phyloP scores from a whole-genome alignment of 768 basidiomycete species.

The Lactarius pseudohatsudake region DNA sequence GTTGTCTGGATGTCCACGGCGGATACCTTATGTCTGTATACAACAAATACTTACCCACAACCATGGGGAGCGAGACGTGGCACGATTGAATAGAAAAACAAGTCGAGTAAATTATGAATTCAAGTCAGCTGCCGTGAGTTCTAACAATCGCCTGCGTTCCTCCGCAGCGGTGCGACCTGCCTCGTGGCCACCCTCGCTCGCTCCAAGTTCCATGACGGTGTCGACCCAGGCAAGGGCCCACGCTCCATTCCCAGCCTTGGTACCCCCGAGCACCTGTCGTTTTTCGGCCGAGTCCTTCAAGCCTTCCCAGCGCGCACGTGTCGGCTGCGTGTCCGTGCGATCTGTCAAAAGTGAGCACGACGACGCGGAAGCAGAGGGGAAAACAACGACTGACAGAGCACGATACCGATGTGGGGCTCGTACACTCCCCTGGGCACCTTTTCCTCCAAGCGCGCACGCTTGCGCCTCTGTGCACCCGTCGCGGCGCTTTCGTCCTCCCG shows the following conservation, averaged over 20 bases:
- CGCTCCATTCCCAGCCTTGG: constrained; percentile 72
- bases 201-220: constrained; percentile 42
- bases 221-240: constrained; percentile 85
- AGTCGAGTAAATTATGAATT: constrained; percentile 3
- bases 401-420: constrained; percentile 75
- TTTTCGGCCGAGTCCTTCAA: constrained; percentile 48
- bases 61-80: background rate
- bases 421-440: constrained; percentile 66
- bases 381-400: constrained; percentile 58
- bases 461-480: constrained; percentile 23
- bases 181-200: constrained; percentile 22
- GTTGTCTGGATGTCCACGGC: constrained; percentile 28
- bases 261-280: constrained; percentile 59
- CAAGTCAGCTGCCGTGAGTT: constrained; percentile 14
- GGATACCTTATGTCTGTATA: constrained; percentile 28
- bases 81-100: constrained; percentile 17
- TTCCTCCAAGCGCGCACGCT: constrained; percentile 28
- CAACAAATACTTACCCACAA: background rate
- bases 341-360: constrained; percentile 44
- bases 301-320: constrained; percentile 57
- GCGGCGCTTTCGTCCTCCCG: constrained; percentile 30
- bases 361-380: background rate
- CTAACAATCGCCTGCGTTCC: constrained; percentile 27
- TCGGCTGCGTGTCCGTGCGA: constrained; percentile 77
- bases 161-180: constrained; percentile 21